These are phyloP conservation scores for Geotrichum phurueaensis DNA, from an alignment of 1,139 yeast genomes.

Conservation along the genomic window DNA sequence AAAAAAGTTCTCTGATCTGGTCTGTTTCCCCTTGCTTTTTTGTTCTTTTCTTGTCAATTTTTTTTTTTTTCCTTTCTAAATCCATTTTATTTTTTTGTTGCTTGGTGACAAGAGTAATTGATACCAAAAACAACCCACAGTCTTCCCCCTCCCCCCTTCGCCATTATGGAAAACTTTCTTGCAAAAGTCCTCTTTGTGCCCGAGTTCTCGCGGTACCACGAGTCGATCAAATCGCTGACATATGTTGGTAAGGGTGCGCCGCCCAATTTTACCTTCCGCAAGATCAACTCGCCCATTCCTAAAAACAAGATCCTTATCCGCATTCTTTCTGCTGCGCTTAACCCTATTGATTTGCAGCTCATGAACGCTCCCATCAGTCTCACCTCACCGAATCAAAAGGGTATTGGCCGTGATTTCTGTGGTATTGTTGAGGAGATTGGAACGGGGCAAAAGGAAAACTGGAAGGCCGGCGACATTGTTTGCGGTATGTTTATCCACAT, in stretches of 20 bases:
- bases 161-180: slow-evolving; percentile 5
- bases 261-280: slow-evolving; percentile 37
- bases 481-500: slow-evolving; percentile 48
- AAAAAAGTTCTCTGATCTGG: neutral
- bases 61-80: neutral
- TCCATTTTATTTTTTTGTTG: neutral
- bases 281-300: slow-evolving; percentile 40
- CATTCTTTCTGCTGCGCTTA: slow-evolving; percentile 53
- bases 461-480: slow-evolving; percentile 57
- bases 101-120: neutral
- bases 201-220: slow-evolving; percentile 15
- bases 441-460: slow-evolving; percentile 34
- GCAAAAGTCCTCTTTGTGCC: slow-evolving; percentile 17
- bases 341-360: slow-evolving; percentile 61
- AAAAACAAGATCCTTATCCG: slow-evolving; percentile 50
- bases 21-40: neutral
- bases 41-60: neutral
- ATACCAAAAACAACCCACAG: neutral
- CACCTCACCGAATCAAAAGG: slow-evolving; percentile 42
- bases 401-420: slow-evolving; percentile 63
- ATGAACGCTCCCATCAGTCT: slow-evolving; percentile 38
- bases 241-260: slow-evolving; percentile 23
- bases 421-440: slow-evolving; percentile 64
- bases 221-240: slow-evolving; percentile 25
- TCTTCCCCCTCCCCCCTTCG: neutral